Conservation (phyloP, 805 yeast species). For the Wickerhamomyces ciferrii region DNA sequence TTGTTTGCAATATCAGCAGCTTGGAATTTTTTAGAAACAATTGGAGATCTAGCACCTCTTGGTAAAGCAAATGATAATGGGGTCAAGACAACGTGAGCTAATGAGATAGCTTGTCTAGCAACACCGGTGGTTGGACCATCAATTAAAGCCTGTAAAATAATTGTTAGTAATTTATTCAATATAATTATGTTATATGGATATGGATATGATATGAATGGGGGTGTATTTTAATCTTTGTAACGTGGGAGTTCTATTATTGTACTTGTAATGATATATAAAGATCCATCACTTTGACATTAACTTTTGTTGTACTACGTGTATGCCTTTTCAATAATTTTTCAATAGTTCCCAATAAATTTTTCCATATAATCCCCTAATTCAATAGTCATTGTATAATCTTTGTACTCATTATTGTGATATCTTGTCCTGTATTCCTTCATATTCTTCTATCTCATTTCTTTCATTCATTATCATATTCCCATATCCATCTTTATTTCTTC, state of each 20-base stretch:
- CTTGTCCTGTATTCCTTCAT: no score
- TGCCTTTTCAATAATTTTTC: no score
- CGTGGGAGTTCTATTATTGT: no score
- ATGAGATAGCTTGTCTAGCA: conserved; percentile 86
- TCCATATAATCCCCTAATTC: no score
- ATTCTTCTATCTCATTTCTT: background rate
- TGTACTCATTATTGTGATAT: no score
- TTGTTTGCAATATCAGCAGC: conserved; percentile 83
- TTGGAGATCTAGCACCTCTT: conserved; percentile 89
- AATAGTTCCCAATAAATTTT: no score
- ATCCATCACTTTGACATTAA: no score
- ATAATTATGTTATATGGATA: background rate
- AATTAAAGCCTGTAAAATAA: conserved; percentile 60
- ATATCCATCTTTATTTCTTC: background rate
- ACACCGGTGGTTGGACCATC: conserved; percentile 93
- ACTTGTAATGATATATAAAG: no score
- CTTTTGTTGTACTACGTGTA: no score
- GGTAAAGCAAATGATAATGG: conserved; percentile 87
- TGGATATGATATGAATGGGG: background rate
- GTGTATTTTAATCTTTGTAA: no score
- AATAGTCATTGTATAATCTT: no score
- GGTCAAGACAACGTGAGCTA: conserved; percentile 88
- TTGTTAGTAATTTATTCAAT: conserved; percentile 20
- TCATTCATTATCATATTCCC: background rate
- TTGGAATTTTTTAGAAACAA: conserved; percentile 89